Percentiles rank a stretch among this genome's conserved stretches.
These are phyloP conservation scores for Flaveria brownii DNA, from an alignment of 129 eudicot genomes.

Conservation along the genomic window DNA sequence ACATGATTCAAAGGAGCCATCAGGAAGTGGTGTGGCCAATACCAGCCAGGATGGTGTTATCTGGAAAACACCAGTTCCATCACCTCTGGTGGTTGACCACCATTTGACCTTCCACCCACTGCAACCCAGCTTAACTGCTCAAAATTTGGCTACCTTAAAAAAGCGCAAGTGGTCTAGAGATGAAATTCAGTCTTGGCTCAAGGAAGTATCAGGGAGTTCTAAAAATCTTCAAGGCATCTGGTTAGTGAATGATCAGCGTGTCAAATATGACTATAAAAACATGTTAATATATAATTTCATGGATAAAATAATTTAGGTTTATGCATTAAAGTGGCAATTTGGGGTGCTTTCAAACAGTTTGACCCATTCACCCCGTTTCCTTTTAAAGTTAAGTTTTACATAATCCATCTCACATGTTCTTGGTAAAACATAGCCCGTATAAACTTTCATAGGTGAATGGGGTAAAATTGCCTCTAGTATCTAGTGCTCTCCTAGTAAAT, in stretches of 20 bases:
- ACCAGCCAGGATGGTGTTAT: conserved; percentile 33
- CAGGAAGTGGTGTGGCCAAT: conserved; percentile 37
- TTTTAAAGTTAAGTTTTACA: not conserved
- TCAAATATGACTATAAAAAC: not conserved
- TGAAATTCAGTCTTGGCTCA: conserved; percentile 58
- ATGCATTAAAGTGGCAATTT: not conserved
- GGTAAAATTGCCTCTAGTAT: no score
- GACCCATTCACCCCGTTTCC: not conserved
- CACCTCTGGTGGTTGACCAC: conserved; percentile 28
- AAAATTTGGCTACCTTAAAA: conserved; percentile 36
- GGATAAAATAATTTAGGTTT: not conserved
- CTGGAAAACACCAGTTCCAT: conserved; percentile 31
- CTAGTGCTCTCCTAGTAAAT: no score
- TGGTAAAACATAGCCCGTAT: no score
- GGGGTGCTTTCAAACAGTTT: not conserved
- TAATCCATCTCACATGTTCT: not conserved
- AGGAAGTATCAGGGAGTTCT: conserved; percentile 50
- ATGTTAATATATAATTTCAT: not conserved
- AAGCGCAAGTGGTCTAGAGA: conserved; percentile 56
- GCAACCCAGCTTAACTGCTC: conserved; percentile 32
- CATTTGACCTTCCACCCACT: conserved; percentile 35
- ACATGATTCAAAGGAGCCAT: conserved; percentile 39
- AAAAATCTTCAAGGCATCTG: conserved; percentile 49
- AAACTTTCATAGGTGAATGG: no score
- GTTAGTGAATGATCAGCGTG: conserved; percentile 29